Base-by-base conservation (phyloP, 1,284 basidiomycete species). In the Puccinia hordei region DNA sequence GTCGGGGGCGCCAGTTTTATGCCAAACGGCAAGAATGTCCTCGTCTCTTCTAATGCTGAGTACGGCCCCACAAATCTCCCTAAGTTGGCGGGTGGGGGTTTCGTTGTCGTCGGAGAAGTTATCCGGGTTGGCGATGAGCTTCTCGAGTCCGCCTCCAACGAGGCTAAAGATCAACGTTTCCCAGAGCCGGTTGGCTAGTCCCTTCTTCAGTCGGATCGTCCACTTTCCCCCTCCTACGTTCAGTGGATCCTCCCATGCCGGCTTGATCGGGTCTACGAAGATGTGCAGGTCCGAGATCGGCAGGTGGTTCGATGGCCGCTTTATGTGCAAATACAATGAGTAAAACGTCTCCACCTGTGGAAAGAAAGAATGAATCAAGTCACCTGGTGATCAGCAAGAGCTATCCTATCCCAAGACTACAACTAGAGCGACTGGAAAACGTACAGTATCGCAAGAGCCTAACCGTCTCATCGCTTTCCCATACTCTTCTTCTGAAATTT, bases 171-270 rank as follows among this genome's bases (percentile, higher is more conserved):
- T 89, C 66, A 93, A 88, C 83, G 92, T 91, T 86, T 93, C 92
- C 92, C 92, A 93, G 73, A 93, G 86, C 30, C 91, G 89, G 85
- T 93, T 92, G 9, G 91, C 89, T 65, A 93, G 88, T 57, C 92
- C 92, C 84, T 93, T 93, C 84, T 90, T 90, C 71, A 95, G 88
- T 82, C 93, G 91, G 82, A 95, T 90, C 82, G 93, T 93, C 93
- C 93, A 95, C 86, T 94, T 94, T n/a, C 93, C 93, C 38, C 93
- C 93, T n/a, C 89, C 85, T 73, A 91, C 87, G 85, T 95, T 95
- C 78, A 93, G 87, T 1, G 92, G 92, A 86, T 94, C 93, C 85
- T 95, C 93, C 93, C 93, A 95, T 10, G 94, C 91, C 0, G 93
- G 93, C 80, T 93, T 89, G 75, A 95, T 88, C 68, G 91, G 91